Evolutionary conservation across 768 basidiomycete genomes (phyloP), one percentile per base, ranked within the genome.

Genomic region (Xerocomellus intermedius): DNA sequence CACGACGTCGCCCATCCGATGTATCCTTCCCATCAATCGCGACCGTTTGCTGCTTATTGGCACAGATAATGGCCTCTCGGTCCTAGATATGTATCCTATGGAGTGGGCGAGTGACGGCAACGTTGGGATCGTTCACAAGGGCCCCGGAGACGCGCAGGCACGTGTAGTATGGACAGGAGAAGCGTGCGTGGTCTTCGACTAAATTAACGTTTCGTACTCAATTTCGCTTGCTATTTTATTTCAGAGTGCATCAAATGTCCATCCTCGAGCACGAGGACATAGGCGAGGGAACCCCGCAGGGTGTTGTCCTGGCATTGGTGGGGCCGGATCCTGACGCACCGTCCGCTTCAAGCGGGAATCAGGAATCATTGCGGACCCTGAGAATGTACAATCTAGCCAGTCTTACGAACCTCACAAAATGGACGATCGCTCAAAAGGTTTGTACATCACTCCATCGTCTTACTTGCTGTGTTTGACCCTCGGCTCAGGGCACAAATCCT

Each of bases 301-400:
- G 91, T 14, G 89, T 94, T 19, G 83, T 91, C 26, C 77, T 94
- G 3, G 83, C 82, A 4, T 79, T 94, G 26, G 86, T 93, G 7
- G 86, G 89, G 19, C 81, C 85, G 1, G 81, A 83, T 19, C 64
- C 74, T 4, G 82, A 82, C 21, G 75, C 79, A 5, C 69, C 75
- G 2, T 62, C 64, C 28, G 65, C 66, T 32, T 61, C 65, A 44
- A 63, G 47, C 38, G 82, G 79, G 55, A 84, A 89, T 36, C 70
- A 78, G 48, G 87, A 89, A 59, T 68, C 77, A 8, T 62, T 76
- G 37, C 78, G 84, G 44, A 74, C 77, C 8, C 70, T 92, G 38
- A 82, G 91, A 38, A 92, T 94, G 90, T 94, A 94, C 68, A 93
- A 85, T 63, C 76, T 94, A 19, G 76, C 83, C 19, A 90, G 90